Evolutionary conservation across 805 yeast genomes (phyloP), one percentile per base, ranked within the genome.

Genomic region (Cyberlindnera misumaiensis): DNA sequence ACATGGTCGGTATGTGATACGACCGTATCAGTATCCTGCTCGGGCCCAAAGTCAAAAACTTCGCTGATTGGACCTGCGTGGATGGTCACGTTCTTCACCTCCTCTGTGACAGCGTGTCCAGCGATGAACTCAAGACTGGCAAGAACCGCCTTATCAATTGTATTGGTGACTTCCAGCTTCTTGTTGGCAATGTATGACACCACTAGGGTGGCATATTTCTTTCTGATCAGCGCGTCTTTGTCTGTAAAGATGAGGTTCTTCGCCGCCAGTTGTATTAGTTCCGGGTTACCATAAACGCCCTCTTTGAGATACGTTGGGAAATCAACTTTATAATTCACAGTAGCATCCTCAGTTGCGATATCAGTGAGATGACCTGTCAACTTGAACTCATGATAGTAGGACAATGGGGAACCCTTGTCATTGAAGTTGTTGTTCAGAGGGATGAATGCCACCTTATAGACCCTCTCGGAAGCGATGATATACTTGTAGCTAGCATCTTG

Each of bases 391-490:
- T 51, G 58, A 35, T 40, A 52, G 3, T 41, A 35, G 2, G 58
- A 49, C 32, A 55, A 32, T 12, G 58, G 38, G 3, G 54, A 36
- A 0, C 43, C 46, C 11, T 17, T 13, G 6, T 6, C n/a, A 3
- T 26, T 2, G 20, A 35, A 37, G 13, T 37, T 28, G 36, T 41
- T 41, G 20, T 35, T 27, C 20, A 51, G 5, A 2, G 47, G 42
- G 1, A 53, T 36, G 27, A 52, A 55, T 1, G 44, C 40, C 14
- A 55, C 36, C 9, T 42, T 44, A 39, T 38, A 47, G 0, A 33
- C 16, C 11, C 43, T 47, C 29, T 51, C 49, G 2, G 59, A 55
- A 1, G 52, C 29, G 13, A 53, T 53, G 24, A 43, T 47, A 34
- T 55, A 53, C 30, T 47, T 49, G 20, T 49, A 43, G 1, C 46